Percentiles rank a stretch among this genome's conserved stretches.
These are phyloP conservation scores for Phoma sp. DNA, from an alignment of 2,329 filamentous ascomycete genomes.

Conservation along the genomic window DNA sequence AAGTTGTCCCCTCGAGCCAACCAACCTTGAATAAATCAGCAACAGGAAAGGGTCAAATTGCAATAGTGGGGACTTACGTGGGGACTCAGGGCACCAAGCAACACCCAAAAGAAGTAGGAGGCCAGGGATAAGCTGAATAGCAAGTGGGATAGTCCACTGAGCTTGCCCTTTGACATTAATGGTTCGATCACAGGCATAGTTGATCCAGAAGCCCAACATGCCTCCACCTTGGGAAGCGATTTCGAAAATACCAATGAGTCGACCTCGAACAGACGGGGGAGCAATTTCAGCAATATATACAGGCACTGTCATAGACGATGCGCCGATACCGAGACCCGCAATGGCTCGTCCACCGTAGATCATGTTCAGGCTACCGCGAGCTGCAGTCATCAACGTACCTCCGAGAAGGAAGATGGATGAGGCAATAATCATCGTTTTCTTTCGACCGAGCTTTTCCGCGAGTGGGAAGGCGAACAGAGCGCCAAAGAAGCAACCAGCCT, in stretches of 20 bases:
- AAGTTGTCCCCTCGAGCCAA: slow-evolving; percentile 38
- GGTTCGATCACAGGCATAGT: slow-evolving; percentile 50
- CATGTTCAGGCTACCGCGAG: slow-evolving; percentile 44
- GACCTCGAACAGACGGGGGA: slow-evolving; percentile 69
- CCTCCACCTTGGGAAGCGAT: slow-evolving; percentile 70
- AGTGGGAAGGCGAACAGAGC: slow-evolving; percentile 55
- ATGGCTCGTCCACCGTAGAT: slow-evolving; percentile 49
- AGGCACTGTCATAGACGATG: slow-evolving; percentile 48
- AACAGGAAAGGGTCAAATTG: background rate
- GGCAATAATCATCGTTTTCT: slow-evolving; percentile 58
- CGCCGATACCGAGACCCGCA: slow-evolving; percentile 50
- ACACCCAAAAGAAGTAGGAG: slow-evolving; percentile 47
- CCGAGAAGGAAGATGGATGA: slow-evolving; percentile 54
- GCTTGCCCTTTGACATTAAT: slow-evolving; percentile 55
- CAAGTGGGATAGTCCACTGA: slow-evolving; percentile 71
- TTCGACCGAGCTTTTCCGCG: slow-evolving; percentile 58
- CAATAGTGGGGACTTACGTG: background rate
- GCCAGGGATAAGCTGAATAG: slow-evolving; percentile 54
- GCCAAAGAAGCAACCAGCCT: slow-evolving; percentile 50
- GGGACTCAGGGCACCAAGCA: slow-evolving; percentile 48
- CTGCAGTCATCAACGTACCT: slow-evolving; percentile 51
- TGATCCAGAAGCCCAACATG: slow-evolving; percentile 54
- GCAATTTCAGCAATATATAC: slow-evolving; percentile 53
- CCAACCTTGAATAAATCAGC: slow-evolving; percentile 28
- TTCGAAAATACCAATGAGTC: slow-evolving; percentile 72